Evolutionary conservation across 1,284 basidiomycete species (phyloP).

Genomic region (Xerocomus amazonicus): DNA sequence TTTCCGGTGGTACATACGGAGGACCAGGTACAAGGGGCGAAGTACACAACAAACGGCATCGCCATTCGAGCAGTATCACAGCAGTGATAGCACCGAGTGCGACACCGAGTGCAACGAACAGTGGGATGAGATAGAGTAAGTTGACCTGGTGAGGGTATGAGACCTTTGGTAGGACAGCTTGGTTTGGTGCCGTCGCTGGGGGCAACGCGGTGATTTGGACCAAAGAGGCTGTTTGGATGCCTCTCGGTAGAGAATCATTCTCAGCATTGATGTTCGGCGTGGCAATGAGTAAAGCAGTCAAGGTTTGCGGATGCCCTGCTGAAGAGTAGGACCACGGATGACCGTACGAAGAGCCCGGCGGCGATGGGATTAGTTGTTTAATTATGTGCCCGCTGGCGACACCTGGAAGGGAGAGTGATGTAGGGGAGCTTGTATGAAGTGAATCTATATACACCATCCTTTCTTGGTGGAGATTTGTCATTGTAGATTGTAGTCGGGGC

Average conservation of each 20-base stretch:
- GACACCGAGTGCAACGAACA: constrained; percentile 39
- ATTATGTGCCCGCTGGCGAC: constrained; percentile 8
- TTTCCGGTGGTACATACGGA: constrained; percentile 33
- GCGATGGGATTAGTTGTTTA: constrained; percentile 15
- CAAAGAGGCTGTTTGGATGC: constrained; percentile 8
- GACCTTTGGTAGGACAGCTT: constrained; percentile 20
- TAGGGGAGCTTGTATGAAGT: too few species aligned
- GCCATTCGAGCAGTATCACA: constrained; percentile 22
- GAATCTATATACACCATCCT: constrained; percentile 20
- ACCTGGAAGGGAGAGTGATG: constrained; percentile 5
- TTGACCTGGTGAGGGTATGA: constrained; percentile 28
- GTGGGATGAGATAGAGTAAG: constrained; percentile 38
- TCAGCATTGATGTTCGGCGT: neutral
- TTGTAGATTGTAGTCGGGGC: constrained; percentile 30
- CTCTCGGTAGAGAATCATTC: constrained; percentile 1
- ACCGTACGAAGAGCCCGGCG: constrained; percentile 5
- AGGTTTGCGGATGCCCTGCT: constrained; percentile 3
- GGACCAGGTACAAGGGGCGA: constrained; percentile 37
- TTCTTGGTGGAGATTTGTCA: constrained; percentile 7
- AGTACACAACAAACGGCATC: constrained; percentile 6
- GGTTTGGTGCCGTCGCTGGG: constrained; percentile 29
- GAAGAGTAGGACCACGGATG: constrained; percentile 1
- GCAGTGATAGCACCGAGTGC: constrained; percentile 33
- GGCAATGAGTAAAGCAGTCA: neutral
- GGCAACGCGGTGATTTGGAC: constrained; percentile 40